Evolutionary conservation across 345 rosid genomes (phyloP).

Genomic region (Acer yangbiense): DNA sequence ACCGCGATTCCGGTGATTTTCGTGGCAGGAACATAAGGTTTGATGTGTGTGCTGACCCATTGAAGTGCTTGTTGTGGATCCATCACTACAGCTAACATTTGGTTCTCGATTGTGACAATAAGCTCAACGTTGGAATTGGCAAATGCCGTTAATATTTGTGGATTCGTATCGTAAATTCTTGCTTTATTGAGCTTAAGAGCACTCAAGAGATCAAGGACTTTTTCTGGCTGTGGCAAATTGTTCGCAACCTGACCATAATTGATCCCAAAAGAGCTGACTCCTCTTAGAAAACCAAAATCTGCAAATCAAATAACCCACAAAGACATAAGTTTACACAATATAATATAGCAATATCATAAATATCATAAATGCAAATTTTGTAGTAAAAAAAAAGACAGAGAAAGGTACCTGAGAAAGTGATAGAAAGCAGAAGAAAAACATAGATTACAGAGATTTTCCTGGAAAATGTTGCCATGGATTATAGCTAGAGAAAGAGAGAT

Average conservation of each 20-base stretch:
- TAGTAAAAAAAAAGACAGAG: background rate
- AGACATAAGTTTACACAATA: background rate
- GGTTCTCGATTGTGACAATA: constrained; percentile 76
- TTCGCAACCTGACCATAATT: constrained; percentile 90
- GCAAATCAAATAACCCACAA: constrained; percentile 9
- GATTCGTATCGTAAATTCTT: constrained; percentile 89
- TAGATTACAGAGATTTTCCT: constrained; percentile 27
- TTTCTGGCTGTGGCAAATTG: constrained; percentile 73
- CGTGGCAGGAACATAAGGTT: constrained; percentile 72
- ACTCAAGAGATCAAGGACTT: constrained; percentile 64
- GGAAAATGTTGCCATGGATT: constrained; percentile 32
- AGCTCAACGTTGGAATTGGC: constrained; percentile 72
- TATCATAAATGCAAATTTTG: background rate
- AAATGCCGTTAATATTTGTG: constrained; percentile 70
- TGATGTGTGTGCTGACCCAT: constrained; percentile 69
- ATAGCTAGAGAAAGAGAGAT: constrained; percentile 28
- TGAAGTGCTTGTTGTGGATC: constrained; percentile 82
- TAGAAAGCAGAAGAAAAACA: constrained; percentile 40
- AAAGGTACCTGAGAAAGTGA: constrained; percentile 50
- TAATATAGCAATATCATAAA: background rate
- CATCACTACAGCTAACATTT: constrained; percentile 54
- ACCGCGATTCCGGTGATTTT: constrained; percentile 71
- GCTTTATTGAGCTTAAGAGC: constrained; percentile 65
- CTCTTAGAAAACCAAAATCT: constrained; percentile 48
- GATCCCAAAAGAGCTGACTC: constrained; percentile 71